These are phyloP conservation scores for Pichia sp. DNA, from an alignment of 1,139 yeast species.

Conservation along the genomic window DNA sequence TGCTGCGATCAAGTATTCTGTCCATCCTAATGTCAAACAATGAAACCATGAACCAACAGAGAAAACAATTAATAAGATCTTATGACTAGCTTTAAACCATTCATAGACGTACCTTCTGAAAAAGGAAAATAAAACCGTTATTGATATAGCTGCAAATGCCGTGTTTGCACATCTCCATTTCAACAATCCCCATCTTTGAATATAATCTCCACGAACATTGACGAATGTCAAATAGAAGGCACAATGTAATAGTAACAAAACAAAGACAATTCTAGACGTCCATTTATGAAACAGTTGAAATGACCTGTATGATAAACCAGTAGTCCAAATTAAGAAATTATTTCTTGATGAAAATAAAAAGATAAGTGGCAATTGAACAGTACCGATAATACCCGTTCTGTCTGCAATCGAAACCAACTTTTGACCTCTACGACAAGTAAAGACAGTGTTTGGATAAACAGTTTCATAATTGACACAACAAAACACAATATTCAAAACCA, in stretches of 20 bases:
- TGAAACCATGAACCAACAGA: slow-evolving; percentile 48
- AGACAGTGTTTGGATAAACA: slow-evolving; percentile 31
- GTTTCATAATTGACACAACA: slow-evolving; percentile 30
- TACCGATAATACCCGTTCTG: slow-evolving; percentile 57
- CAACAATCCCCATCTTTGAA: slow-evolving; percentile 42
- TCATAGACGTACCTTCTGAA: slow-evolving; percentile 46
- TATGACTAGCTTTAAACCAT: slow-evolving; percentile 42
- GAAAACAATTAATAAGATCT: slow-evolving; percentile 40
- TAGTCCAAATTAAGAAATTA: slow-evolving; percentile 52
- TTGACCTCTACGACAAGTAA: slow-evolving; percentile 31
- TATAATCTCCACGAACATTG: slow-evolving; percentile 39
- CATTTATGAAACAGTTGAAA: slow-evolving; percentile 60
- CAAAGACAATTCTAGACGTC: slow-evolving; percentile 50
- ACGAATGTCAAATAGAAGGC: slow-evolving; percentile 38
- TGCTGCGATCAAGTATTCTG: slow-evolving; percentile 40
- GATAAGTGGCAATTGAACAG: slow-evolving; percentile 54
- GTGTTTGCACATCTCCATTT: slow-evolving; percentile 40
- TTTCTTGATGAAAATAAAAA: slow-evolving; percentile 64
- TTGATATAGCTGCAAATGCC: slow-evolving; percentile 31
- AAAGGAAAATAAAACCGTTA: slow-evolving; percentile 34
- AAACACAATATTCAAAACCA: slow-evolving; percentile 26
- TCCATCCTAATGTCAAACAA: slow-evolving; percentile 49
- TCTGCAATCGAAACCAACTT: slow-evolving; percentile 48
- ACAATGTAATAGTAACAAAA: slow-evolving; percentile 42
- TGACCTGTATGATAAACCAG: slow-evolving; percentile 61